Percentiles rank a stretch among this genome's conserved stretches.
Evolutionary conservation across 73 alveolate genomes (phyloP).

Genomic region (Diophrys appendiculata): DNA sequence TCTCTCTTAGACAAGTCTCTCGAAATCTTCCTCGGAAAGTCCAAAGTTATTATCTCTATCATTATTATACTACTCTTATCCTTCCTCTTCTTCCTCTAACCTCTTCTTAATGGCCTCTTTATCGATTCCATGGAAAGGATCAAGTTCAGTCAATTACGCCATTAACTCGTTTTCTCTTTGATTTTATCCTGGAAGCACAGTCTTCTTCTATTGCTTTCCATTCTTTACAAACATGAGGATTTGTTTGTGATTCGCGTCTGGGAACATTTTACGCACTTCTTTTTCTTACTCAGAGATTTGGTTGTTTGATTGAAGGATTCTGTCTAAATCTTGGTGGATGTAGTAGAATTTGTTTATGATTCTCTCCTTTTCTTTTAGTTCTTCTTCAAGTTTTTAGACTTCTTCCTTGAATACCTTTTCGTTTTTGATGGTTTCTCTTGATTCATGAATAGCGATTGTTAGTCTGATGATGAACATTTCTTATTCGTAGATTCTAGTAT

Average conservation of each 20-base stretch:
- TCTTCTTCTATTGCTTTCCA: conserved; percentile 29
- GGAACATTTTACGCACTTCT: conserved; percentile 56
- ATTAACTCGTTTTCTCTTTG: conserved; percentile 47
- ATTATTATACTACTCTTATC: conserved; percentile 36
- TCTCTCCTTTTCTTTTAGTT: conserved; percentile 33
- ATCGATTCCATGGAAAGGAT: conserved; percentile 49
- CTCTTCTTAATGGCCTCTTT: conserved; percentile 30
- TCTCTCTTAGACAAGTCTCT: conserved; percentile 48
- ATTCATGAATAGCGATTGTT: conserved; percentile 63
- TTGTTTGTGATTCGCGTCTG: conserved; percentile 40
- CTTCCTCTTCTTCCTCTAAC: conserved; percentile 54
- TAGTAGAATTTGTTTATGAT: conserved; percentile 29
- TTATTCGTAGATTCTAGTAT: conserved; percentile 76
- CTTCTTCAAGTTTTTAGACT: conserved; percentile 42
- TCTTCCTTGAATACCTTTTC: conserved; percentile 40
- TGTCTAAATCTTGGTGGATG: conserved; percentile 39
- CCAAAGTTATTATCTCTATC: conserved; percentile 48
- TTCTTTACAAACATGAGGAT: conserved; percentile 58
- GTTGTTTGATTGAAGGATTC: conserved; percentile 15
- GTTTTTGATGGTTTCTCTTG: conserved; percentile 49
- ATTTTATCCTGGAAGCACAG: conserved; percentile 13
- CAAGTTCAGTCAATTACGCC: conserved; percentile 33
- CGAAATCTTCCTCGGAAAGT: conserved; percentile 57
- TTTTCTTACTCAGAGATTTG: conserved; percentile 50
- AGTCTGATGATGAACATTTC: conserved; percentile 78